Percentiles rank a stretch among this genome's conserved stretches.
Conservation (phyloP, 345 rosid genomes). For the Carallia pectinifolia region DNA sequence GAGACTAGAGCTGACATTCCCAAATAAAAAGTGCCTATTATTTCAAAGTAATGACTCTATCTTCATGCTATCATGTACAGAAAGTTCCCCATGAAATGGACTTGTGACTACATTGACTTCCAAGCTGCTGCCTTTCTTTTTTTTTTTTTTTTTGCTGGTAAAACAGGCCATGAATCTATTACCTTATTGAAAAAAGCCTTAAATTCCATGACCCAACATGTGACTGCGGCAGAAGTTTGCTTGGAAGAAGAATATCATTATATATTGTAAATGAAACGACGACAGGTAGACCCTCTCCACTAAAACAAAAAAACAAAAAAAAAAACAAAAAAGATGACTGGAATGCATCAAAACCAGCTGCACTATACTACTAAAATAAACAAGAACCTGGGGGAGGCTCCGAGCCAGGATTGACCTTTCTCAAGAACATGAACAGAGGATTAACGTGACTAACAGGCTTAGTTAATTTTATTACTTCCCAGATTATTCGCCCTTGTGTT, state of each 20-base stretch:
- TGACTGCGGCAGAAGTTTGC: conserved; percentile 4
- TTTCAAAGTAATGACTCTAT: too few species aligned
- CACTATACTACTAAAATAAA: not conserved
- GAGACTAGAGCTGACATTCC: too few species aligned
- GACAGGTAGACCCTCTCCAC: too few species aligned
- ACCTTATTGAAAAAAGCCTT: not conserved
- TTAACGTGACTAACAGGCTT: not conserved
- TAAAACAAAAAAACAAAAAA: too few species aligned
- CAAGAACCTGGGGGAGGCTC: too few species aligned
- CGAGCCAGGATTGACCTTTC: not conserved
- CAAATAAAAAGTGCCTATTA: too few species aligned
- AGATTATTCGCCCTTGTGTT: conserved; percentile 25
- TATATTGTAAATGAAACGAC: too few species aligned
- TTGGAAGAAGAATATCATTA: not conserved
- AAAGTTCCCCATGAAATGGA: not conserved
- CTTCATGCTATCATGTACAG: too few species aligned
- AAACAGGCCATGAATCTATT: not conserved
- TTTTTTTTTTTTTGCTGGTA: too few species aligned
- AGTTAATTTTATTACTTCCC: not conserved
- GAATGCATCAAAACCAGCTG: not conserved
- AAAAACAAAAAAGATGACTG: too few species aligned
- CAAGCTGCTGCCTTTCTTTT: too few species aligned
- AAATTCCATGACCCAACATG: conserved; percentile 17
- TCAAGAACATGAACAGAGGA: not conserved
- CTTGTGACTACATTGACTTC: not conserved